phyloP scores from a whole-genome alignment of 1,284 basidiomycete species.

The Cryptococcus sp. region DNA sequence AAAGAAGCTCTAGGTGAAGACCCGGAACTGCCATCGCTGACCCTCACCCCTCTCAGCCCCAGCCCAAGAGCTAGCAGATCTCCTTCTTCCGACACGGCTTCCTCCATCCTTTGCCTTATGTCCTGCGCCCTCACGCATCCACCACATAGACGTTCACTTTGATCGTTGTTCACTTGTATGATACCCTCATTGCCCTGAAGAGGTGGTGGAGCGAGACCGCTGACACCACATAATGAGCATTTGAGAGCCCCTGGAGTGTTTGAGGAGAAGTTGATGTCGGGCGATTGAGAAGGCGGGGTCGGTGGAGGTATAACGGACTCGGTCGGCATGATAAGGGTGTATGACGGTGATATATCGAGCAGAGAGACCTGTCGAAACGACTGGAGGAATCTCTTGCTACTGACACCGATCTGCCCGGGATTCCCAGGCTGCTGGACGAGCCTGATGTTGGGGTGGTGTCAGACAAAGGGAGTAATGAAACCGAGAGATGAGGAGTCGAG shows the following conservation, averaged over 20 bases:
- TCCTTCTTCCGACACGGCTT: background rate
- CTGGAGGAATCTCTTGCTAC: too few species aligned
- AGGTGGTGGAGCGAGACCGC: slow-evolving; percentile 7
- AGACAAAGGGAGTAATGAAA: too few species aligned
- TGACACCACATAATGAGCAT: slow-evolving; percentile 37
- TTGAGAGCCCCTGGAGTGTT: slow-evolving; percentile 21
- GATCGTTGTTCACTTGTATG: slow-evolving; percentile 6
- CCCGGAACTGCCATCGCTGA: slow-evolving; percentile 1
- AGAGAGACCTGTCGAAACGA: too few species aligned
- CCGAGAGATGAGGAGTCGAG: too few species aligned
- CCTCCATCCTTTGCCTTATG: background rate
- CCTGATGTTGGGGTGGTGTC: too few species aligned
- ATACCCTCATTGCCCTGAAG: slow-evolving; percentile 4
- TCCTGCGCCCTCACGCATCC: slow-evolving; percentile 20
- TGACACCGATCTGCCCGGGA: too few species aligned
- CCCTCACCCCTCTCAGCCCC: slow-evolving; percentile 9
- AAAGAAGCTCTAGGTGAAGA: background rate
- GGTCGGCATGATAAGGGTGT: slow-evolving; percentile 29
- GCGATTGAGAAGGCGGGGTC: slow-evolving; percentile 10
- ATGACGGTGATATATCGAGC: background rate
- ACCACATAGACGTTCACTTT: slow-evolving; percentile 33
- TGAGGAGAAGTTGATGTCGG: slow-evolving; percentile 2
- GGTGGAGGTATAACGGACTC: slow-evolving; percentile 27
- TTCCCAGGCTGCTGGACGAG: too few species aligned
- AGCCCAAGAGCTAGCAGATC: slow-evolving; percentile 5